Base-by-base conservation (phyloP, 75 land plant species). In the Azolla pinnata region DNA sequence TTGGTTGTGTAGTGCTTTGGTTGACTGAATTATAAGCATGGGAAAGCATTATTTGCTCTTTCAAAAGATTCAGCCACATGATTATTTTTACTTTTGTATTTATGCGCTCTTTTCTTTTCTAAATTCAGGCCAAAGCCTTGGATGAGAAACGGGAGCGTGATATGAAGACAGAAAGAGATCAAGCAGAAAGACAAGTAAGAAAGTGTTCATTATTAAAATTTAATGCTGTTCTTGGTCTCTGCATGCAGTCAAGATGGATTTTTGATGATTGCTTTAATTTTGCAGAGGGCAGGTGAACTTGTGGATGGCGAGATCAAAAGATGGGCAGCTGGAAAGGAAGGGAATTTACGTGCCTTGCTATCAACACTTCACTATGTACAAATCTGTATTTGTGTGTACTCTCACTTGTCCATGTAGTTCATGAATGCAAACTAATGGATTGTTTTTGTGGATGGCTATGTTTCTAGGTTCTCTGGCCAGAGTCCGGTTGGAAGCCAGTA, bases 251-350 rank as follows among this genome's bases (percentile, higher is more conserved):
- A 23, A 12, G 42, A 14, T 48, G 14, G 51, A 24, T 25, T 1
- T 52, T 14, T n/a, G n/a, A 52, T 25, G 14, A 52, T 21, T 24
- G 29, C 14, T 3, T 4, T 1, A 23, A 52, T 52, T 3, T 46
- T 77, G 23, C 79, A 87, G 88, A 88, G 84, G 45, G 55, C 84
- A 33, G 72, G 83, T 31, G 97, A 81, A 31, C 62, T 69, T n/a
- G 26, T 92, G 62, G 87, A 92, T 66, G 60, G 65, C 24, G 90
- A 92, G 52, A 85, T 92, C 19, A 90, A 86, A 42, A 72, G 79
- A 2, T 92, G 97, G 97, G 80, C 96, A 48, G 79, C 78, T 21
- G 98, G 98, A 35, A 93, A 89, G 51, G 98, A 93, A 67, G 90
- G 90, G 21, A 93, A 93, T 62, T 52, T 93, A 75, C 90, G 98